phyloP scores from a whole-genome alignment of 768 basidiomycete genomes.

The Trametes sanguinea region DNA sequence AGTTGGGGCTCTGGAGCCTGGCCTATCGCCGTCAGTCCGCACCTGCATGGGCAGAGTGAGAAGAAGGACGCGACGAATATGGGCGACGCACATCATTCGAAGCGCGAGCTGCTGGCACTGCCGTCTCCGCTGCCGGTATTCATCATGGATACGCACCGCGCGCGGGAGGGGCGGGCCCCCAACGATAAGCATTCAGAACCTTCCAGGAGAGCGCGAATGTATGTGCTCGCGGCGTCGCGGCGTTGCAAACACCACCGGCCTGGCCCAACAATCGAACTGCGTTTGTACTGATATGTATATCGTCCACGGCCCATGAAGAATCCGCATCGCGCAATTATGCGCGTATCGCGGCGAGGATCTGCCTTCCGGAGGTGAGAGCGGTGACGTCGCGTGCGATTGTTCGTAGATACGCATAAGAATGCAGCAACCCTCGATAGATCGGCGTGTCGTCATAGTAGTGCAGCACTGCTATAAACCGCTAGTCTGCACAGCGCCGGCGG shows the following conservation, averaged over 20 bases:
- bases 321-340: neutral
- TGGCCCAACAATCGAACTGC: too few species aligned
- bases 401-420: neutral
- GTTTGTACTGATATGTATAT: too few species aligned
- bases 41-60: neutral
- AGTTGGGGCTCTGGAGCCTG: neutral
- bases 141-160: conserved; percentile 1
- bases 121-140: conserved; percentile 6
- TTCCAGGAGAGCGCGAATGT: neutral
- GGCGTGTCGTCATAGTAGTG: conserved; percentile 6
- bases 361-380: neutral
- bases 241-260: neutral
- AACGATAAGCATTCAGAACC: neutral
- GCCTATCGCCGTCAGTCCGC: neutral
- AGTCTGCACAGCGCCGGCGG: neutral
- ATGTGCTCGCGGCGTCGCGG: neutral
- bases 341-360: neutral
- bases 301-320: neutral
- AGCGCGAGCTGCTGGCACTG: neutral
- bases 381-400: conserved; percentile 2
- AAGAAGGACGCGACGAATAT: neutral
- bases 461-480: neutral
- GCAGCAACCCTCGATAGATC: neutral
- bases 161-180: conserved; percentile 1
- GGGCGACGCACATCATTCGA: conserved; percentile 18